Evolutionary conservation across 768 basidiomycete genomes (phyloP), one percentile per base, ranked within the genome.

Genomic region (Inosperma sp.): DNA sequence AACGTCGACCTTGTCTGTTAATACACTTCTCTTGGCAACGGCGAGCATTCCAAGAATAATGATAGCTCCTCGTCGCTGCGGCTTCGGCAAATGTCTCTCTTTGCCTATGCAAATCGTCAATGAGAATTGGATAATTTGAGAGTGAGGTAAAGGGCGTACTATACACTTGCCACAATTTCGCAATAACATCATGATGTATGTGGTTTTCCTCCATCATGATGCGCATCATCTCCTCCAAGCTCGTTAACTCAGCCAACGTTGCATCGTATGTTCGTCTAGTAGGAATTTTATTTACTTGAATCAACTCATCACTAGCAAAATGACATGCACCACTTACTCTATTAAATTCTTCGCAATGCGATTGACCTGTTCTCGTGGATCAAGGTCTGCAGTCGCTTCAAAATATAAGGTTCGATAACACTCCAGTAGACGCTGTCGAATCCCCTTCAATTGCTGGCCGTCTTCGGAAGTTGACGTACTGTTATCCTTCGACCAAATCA

Each of bases 11-110:
- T 83, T 81, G 56, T 97, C 92, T 1, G 63, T 70, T 31, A 80
- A 56, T 6, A 97, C 85, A 31, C 89, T 79, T 50, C 82, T 82
- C 61, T 81, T 87, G 1, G 95, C 91, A 5, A 94, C 67, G 2
- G 93, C 95, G 21, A 98, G 73, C 95, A 99, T 98, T 33, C 95
- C 91, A n/a, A 99, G 76, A 45, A 97, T 86, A 61, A 94, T 93
- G 58, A 98, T 93, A 0, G 95, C 90, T 0, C 94, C 96, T 35
- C 92, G 80, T n/a, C 95, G 78, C 65, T 98, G 96, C 30, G 77
- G 76, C 54, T 82, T 82, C 0, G 92, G 92, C 27, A 99, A 75
- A 8, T 78, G 75, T 57, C 80, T 80, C 7, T 83, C 77, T 8
- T 84, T 83, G 60, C 88, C 94, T 96, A 52, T 3, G 43, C 19